These are phyloP conservation scores for Pichia terricola DNA, from an alignment of 1,139 yeast species.

Conservation along the genomic window DNA sequence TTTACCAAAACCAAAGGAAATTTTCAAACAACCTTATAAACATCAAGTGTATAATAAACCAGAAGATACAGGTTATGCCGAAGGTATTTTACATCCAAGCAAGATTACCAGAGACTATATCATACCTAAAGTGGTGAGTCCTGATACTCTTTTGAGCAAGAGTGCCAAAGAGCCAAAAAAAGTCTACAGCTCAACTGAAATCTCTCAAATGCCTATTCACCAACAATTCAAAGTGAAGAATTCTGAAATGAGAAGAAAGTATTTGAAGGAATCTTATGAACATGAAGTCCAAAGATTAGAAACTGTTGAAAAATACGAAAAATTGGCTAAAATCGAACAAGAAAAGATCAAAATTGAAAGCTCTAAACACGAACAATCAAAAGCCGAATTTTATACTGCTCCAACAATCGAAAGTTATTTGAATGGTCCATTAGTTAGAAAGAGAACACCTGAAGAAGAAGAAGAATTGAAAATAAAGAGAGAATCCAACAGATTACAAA, in stretches of 20 bases:
- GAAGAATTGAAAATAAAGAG: conserved; percentile 42
- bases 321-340: conserved; percentile 28
- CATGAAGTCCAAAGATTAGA: conserved; percentile 48
- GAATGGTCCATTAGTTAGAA: conserved; percentile 60
- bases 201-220: conserved; percentile 32
- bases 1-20: conserved; percentile 67
- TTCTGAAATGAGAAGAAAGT: conserved; percentile 65
- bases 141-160: conserved; percentile 18
- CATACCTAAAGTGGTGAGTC: conserved; percentile 42
- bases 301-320: conserved; percentile 25
- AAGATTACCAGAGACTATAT: conserved; percentile 51
- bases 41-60: conserved; percentile 43
- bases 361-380: conserved; percentile 31
- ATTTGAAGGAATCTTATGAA: conserved; percentile 56
- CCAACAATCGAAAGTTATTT: conserved; percentile 71
- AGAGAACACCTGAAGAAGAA: conserved; percentile 59
- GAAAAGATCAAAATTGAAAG: conserved; percentile 27
- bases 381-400: conserved; percentile 56
- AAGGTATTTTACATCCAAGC: conserved; percentile 63
- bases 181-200: conserved; percentile 19
- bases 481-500: conserved; percentile 39
- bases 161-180: conserved; percentile 32
- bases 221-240: conserved; percentile 49
- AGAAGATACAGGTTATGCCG: conserved; percentile 60
- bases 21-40: conserved; percentile 57